Evolutionary conservation across 352 stramenopile genomes (phyloP).

Genomic region (Ochromonadaceae sp.): DNA sequence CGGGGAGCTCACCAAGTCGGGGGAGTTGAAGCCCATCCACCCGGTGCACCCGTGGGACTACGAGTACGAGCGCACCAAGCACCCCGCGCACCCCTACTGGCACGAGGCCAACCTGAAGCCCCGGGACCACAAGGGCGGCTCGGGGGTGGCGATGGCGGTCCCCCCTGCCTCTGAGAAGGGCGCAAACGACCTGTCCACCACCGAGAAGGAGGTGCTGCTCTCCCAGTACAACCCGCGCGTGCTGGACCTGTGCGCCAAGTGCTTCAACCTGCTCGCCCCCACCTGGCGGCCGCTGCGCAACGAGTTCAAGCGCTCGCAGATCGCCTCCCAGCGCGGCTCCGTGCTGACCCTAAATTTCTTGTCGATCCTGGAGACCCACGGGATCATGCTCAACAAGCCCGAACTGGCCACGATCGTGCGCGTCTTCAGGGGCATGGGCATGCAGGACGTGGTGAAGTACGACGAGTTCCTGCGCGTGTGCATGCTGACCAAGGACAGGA

Average conservation of each 20-base stretch:
- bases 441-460: not conserved
- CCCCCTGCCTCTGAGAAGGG: not conserved
- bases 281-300: not conserved
- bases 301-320: not conserved
- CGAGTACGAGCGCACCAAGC: not conserved
- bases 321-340: not conserved
- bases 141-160: not conserved
- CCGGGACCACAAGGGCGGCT: not conserved
- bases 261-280: not conserved
- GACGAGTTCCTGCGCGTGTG: slow-evolving; percentile 13
- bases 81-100: slow-evolving; percentile 5
- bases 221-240: not conserved
- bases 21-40: not conserved
- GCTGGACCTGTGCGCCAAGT: not conserved
- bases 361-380: slow-evolving; percentile 9
- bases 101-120: not conserved
- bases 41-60: slow-evolving; percentile 12
- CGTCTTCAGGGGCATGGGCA: not conserved
- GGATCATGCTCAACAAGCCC: not conserved
- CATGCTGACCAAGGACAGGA: slow-evolving; percentile 10
- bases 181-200: not conserved
- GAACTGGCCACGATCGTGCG: not conserved
- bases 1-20: not conserved
- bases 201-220: not conserved
- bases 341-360: not conserved